phyloP scores from a whole-genome alignment of 768 basidiomycete species.

The Infundibulicybe gibba region DNA sequence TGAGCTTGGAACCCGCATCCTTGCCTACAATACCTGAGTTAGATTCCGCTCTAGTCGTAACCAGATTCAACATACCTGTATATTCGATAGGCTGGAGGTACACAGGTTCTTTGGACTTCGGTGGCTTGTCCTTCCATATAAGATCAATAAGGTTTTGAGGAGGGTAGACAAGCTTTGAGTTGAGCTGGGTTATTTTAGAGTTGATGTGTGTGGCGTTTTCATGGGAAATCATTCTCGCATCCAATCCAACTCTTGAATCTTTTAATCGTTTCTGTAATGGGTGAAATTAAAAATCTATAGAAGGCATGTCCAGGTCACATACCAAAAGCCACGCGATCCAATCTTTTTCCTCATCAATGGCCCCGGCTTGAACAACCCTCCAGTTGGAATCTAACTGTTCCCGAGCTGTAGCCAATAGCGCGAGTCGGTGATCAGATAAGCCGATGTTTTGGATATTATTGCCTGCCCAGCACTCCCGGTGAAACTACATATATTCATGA shows the following conservation, averaged over 20 bases:
- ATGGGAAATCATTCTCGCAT: conserved; percentile 80
- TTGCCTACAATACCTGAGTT: conserved; percentile 30
- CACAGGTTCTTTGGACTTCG: conserved; percentile 59
- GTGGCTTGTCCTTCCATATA: conserved; percentile 75
- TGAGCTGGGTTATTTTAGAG: conserved; percentile 45
- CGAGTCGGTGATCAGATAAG: conserved; percentile 77
- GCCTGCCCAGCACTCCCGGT: conserved; percentile 60
- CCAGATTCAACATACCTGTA: conserved; percentile 37
- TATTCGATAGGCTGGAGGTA: conserved; percentile 72
- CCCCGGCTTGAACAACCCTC: conserved; percentile 59
- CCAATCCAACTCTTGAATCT: conserved; percentile 67
- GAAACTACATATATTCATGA: conserved; percentile 16
- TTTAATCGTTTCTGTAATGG: conserved; percentile 30
- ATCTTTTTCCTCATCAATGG: conserved; percentile 50
- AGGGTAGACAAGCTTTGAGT: conserved; percentile 73
- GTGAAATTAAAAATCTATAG: not conserved
- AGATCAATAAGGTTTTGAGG: conserved; percentile 83
- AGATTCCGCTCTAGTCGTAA: not conserved
- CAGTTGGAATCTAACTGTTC: conserved; percentile 72
- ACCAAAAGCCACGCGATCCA: conserved; percentile 82
- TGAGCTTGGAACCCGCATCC: conserved; percentile 69
- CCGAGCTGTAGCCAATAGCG: conserved; percentile 81
- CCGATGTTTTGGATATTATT: conserved; percentile 59
- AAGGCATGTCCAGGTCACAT: conserved; percentile 15
- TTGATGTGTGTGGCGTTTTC: conserved; percentile 63